phyloP scores from a whole-genome alignment of 306 rosid genomes.

The Lablab purpureus region DNA sequence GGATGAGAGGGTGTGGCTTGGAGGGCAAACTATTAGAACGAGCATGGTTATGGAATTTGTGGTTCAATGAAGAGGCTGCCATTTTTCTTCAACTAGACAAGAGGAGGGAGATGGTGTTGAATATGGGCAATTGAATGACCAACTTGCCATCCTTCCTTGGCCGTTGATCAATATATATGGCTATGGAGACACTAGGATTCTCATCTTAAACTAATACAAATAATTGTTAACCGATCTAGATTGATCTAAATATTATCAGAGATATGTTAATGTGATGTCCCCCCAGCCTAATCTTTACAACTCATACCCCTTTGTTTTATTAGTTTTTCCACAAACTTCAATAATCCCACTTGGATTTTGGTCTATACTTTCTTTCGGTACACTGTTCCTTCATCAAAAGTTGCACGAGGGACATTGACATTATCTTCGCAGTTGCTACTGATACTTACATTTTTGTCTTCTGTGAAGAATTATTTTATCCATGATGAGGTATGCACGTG shows the following conservation, averaged over 20 bases:
- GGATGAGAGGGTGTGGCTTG: conserved; percentile 45
- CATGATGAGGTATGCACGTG: conserved; percentile 18
- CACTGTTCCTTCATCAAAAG: conserved; percentile 25
- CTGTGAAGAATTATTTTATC: conserved; percentile 36
- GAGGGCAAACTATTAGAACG: conserved; percentile 53
- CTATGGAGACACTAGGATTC: conserved; percentile 29
- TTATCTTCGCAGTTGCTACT: conserved; percentile 8
- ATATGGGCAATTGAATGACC: conserved; percentile 1
- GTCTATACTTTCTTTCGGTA: conserved; percentile 15
- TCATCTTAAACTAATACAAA: conserved; percentile 21
- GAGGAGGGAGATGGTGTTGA: conserved; percentile 36
- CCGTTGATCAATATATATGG: conserved; percentile 31
- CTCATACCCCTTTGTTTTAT: conserved; percentile 45
- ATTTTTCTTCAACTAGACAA: conserved; percentile 46
- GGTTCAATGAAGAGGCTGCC: conserved; percentile 46
- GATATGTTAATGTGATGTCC: conserved; percentile 41
- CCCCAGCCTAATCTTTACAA: conserved; percentile 47
- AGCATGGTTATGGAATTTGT: conserved; percentile 47
- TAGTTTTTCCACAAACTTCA: not conserved
- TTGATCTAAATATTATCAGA: conserved; percentile 16
- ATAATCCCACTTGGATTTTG: conserved; percentile 42
- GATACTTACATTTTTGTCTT: conserved; percentile 31
- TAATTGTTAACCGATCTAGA: conserved; percentile 37
- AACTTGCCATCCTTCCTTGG: conserved; percentile 41
- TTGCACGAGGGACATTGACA: conserved; percentile 44